A percentile compares a stretch with the other conserved stretches of the same genome.
These are phyloP conservation scores for Pichia cactophila DNA, from an alignment of 1,139 yeast genomes.

Conservation along the genomic window DNA sequence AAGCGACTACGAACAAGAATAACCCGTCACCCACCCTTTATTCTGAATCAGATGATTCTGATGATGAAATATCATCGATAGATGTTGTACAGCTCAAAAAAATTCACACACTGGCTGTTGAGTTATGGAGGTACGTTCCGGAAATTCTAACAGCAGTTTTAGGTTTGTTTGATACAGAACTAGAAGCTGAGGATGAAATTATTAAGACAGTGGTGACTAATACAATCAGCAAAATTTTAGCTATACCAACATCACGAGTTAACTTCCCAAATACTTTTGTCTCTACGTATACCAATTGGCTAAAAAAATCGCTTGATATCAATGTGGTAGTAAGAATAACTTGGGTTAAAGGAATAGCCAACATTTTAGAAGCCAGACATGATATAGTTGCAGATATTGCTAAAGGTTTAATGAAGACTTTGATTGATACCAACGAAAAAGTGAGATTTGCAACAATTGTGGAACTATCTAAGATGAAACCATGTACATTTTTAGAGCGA, in stretches of 20 bases:
- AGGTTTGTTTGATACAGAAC: conserved; percentile 75
- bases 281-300: conserved; percentile 65
- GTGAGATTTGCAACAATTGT: conserved; percentile 60
- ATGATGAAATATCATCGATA: conserved; percentile 5
- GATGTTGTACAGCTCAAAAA: conserved; percentile 36
- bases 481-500: conserved; percentile 30
- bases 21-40: conserved; percentile 21
- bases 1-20: conserved; percentile 28
- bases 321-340: conserved; percentile 54
- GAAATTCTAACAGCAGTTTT: conserved; percentile 65
- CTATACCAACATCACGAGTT: conserved; percentile 39
- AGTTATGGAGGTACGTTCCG: conserved; percentile 74
- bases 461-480: conserved; percentile 16
- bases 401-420: conserved; percentile 56
- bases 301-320: conserved; percentile 64
- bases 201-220: conserved; percentile 65
- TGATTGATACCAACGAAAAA: conserved; percentile 68
- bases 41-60: conserved; percentile 22
- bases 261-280: conserved; percentile 56
- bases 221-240: conserved; percentile 63
- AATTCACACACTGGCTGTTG: conserved; percentile 55
- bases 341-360: conserved; percentile 60
- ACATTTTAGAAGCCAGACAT: conserved; percentile 36
- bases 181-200: conserved; percentile 61
- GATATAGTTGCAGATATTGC: conserved; percentile 48